Evolutionary conservation across 2,329 filamentous ascomycete genomes (phyloP), one percentile per base, ranked within the genome.

Genomic region (Neopestalotiopsis rosae): DNA sequence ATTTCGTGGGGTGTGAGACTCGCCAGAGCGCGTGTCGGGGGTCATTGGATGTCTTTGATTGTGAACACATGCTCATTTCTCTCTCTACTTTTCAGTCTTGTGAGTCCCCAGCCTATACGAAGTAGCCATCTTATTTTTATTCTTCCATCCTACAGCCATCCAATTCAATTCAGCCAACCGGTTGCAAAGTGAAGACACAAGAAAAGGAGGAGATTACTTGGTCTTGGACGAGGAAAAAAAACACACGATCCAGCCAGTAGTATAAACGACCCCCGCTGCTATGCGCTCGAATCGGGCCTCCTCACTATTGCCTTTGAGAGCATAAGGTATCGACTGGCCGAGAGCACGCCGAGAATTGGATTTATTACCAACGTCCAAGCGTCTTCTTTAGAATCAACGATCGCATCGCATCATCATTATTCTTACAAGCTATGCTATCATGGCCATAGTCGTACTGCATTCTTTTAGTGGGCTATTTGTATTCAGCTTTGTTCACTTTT

Each of bases 21-120:
- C 45, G 20, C 45, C 45, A 59, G 52, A n/a, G 64, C 52, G 64
- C 64, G 64, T 66, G 64, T 66, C 64, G 64, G 38, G 45, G 56
- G 64, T 66, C 64, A 66, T 49, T 52, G 52, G 64, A 38, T 42
- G 64, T 57, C 49, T 57, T 59, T 34, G 40, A 32, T 32, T 52
- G 24, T 59, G 64, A 59, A 52, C 64, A 66, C 57, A 52, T 66
- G 64, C 38, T 66, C 49, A 38, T 34, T 62, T 62, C 28, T 28
- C 61, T 40, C 28, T 64, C n/a, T 45, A 10, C 40, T 34, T 64
- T 20, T n/a, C 40, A 40, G 61, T 40, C n/a, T 34, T 59, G 30
- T 34, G 57, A 52, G 45, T 30, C 24, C 30, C 10, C 30, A 40
- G 32, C 20, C 20, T 61, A 38, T 40, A 28, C 32, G 38, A 38